Base-by-base conservation (phyloP, 768 basidiomycete genomes). In the Tephrocybe sp. region DNA sequence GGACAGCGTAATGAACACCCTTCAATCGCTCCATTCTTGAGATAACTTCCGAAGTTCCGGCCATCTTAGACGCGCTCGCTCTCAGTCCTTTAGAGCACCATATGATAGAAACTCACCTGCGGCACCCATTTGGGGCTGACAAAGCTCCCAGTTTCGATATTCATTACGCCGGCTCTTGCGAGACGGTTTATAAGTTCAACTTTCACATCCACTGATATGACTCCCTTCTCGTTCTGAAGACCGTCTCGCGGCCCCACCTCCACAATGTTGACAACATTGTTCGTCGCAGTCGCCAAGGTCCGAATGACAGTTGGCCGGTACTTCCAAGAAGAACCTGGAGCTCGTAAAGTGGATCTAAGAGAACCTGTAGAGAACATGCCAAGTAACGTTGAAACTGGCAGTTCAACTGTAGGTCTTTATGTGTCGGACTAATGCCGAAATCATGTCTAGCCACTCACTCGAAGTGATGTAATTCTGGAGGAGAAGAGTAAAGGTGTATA, bases 51-150 rank as follows among this genome's bases (percentile, higher is more conserved):
- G 83, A 73, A 0, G 92, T 94, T 17, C 90, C 90, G 13, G 84
- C 89, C 92, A 96, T 93, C 91, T 96, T 41, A 16, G 13, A 12
- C 13, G 13, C 16, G 13, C 45, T 30, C 52, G 47, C 33, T 20
- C 22, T 20, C 20, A 39, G 17, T 42, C n/a, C 39, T 32, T 20
- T 39, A 30, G 38, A 17, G 11, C 19, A 54, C 11, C 14, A 13
- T 16, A 16, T 23, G 26, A 11, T 16, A 19, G 11, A 2, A 66
- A 30, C 74, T 44, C 54, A 84, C 93, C 80, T 95, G 93, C 0
- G 92, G 93, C 20, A 95, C 88, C 88, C 92, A 92, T 68, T 92
- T 93, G 0, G 89, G 89, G 65, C 90, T 90, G 51, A 95, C 93
- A 63, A 96, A 93, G 64, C 90, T 92, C 6, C 93, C 93, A 0